Conservation (phyloP, 805 yeast genomes). For the Candida broadrunensis region DNA sequence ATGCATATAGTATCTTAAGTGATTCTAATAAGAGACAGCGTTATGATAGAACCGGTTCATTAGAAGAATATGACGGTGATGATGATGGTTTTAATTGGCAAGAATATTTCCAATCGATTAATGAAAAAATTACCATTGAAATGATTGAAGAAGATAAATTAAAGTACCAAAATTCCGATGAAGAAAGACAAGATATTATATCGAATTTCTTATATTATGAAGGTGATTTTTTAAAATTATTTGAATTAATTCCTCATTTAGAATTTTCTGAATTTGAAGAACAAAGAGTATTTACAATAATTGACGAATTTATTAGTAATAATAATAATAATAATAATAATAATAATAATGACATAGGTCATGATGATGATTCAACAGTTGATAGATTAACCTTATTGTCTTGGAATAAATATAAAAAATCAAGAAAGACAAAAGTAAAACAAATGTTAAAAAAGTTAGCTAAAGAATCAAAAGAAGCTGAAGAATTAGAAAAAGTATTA, state of each 20-base stretch:
- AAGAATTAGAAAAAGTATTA: conserved; percentile 39
- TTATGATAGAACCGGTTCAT: conserved; percentile 70
- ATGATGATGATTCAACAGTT: conserved; percentile 22
- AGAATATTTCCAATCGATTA: conserved; percentile 48
- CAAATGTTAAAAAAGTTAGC: conserved; percentile 50
- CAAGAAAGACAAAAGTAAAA: conserved; percentile 45
- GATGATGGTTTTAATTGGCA: conserved; percentile 54
- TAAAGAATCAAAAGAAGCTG: conserved; percentile 66
- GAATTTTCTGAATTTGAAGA: conserved; percentile 62
- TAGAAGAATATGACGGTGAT: conserved; percentile 36
- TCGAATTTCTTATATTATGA: conserved; percentile 53
- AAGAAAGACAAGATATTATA: conserved; percentile 61
- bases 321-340: conserved; percentile 9
- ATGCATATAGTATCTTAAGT: conserved; percentile 66
- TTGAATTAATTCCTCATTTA: conserved; percentile 77
- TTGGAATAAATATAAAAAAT: conserved; percentile 51
- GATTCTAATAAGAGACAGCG: conserved; percentile 54
- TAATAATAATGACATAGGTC: no score
- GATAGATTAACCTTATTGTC: conserved; percentile 29
- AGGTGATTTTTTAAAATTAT: conserved; percentile 68
- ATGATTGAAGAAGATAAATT: conserved; percentile 66
- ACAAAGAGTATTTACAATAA: conserved; percentile 51
- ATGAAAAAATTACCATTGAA: conserved; percentile 55
- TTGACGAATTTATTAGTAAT: conserved; percentile 41
- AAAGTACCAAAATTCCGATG: conserved; percentile 60